Evolutionary conservation across 1,139 yeast genomes (phyloP).

Genomic region (Diutina mesorugosa): DNA sequence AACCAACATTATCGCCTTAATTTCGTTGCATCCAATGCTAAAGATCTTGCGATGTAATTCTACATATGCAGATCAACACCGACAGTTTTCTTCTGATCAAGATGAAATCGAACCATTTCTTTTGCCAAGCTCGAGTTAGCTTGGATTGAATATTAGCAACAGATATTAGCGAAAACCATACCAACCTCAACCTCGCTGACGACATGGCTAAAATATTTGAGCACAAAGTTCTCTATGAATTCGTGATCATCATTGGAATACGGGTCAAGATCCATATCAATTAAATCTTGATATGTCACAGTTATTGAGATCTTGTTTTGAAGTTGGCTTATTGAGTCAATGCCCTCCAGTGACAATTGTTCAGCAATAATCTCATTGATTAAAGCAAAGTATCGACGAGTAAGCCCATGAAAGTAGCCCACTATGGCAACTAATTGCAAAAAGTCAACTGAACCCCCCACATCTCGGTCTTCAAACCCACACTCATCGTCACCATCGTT

Average conservation of each 20-base stretch:
- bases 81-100: no score
- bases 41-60: no score
- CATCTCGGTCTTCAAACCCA: background rate
- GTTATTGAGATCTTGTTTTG: slow-evolving; percentile 16
- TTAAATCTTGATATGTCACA: slow-evolving; percentile 41
- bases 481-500: slow-evolving; percentile 1
- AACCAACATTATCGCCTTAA: no score
- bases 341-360: slow-evolving; percentile 8
- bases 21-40: no score
- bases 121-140: no score
- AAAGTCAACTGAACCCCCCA: slow-evolving; percentile 4
- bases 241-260: slow-evolving; percentile 43
- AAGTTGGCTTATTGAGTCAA: slow-evolving; percentile 3
- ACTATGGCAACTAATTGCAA: slow-evolving; percentile 24
- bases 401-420: slow-evolving; percentile 44
- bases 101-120: no score
- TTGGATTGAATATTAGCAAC: slow-evolving; percentile 10
- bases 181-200: slow-evolving; percentile 23
- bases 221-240: slow-evolving; percentile 41
- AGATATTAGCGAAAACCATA: slow-evolving; percentile 17
- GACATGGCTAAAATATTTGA: slow-evolving; percentile 38
- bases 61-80: no score
- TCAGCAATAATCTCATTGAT: slow-evolving; percentile 25
- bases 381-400: slow-evolving; percentile 29
- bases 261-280: slow-evolving; percentile 69